Evolutionary conservation across 2,329 filamentous ascomycete genomes (phyloP), one percentile per base, ranked within the genome.

Genomic region (Furcasterigmium furcatum): DNA sequence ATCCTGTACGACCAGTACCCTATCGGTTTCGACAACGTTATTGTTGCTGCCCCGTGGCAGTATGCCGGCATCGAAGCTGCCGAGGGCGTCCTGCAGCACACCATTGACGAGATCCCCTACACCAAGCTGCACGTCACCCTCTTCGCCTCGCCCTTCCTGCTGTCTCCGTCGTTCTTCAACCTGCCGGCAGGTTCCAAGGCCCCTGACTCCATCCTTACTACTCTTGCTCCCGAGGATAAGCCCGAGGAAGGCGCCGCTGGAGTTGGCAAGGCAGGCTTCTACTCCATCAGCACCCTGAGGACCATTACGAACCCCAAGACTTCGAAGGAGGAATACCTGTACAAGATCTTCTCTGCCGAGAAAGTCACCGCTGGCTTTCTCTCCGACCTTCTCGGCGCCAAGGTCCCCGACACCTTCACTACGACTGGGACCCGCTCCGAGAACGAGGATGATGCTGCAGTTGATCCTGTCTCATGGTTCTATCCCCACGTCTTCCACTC

Each of bases 121-220:
- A 88, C 90, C 3, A 79, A 80, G 40, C 77, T 97, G 1, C 86
- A 97, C 58, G 92, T 96, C 43, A 97, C 92, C 0, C 79, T 97
- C 1, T 92, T 99, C 58, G 76, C 91, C 0, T 88, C 90, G 0
- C 83, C 88, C 0, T 80, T 84, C 55, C 75, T 70, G n/a, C 76
- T 95, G n/a, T 84, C 80, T 18, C 77, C 87, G 0, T 63, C 63
- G 3, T 91, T 83, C 60, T 97, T 97, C 72, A 80, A 81, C 46
- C 73, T 95, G 2, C 58, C 72, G 2, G 61, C 75, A 0, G 74
- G 67, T n/a, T 66, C 71, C 24, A 62, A 70, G 14, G 80, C 87
- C 0, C 94, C 94, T 0, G 82, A 81, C 48, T 82, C 80, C 18
- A 79, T 99, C 39, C 80, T 96, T 43, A 97, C 94, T 0, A 97